Evolutionary conservation across 768 basidiomycete species (phyloP).

Genomic region (Suillus placidus): DNA sequence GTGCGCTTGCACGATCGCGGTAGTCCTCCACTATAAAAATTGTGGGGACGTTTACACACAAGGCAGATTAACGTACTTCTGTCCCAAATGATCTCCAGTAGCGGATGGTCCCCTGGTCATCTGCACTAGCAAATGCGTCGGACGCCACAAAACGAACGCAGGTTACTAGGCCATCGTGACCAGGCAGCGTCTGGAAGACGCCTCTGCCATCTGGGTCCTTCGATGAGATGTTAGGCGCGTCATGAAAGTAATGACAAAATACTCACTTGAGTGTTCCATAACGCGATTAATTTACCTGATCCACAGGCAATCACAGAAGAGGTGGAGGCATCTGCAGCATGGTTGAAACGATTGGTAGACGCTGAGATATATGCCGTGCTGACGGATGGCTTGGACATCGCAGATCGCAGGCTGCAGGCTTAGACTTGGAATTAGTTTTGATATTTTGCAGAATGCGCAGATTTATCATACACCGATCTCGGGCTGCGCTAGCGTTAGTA

Average conservation of each 20-base stretch:
- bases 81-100: constrained; percentile 55
- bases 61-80: constrained; percentile 26
- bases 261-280: constrained; percentile 61
- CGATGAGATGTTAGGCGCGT: constrained; percentile 12
- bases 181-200: constrained; percentile 70
- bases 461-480: background rate
- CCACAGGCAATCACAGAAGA: constrained; percentile 56
- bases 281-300: constrained; percentile 53
- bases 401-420: background rate
- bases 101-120: constrained; percentile 69
- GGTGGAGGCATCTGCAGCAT: constrained; percentile 40
- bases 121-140: constrained; percentile 64
- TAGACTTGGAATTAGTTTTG: background rate
- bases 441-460: background rate
- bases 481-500: background rate
- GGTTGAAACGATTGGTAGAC: constrained; percentile 48
- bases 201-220: constrained; percentile 57
- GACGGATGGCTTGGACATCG: constrained; percentile 5
- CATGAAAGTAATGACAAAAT: background rate
- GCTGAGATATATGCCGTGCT: constrained; percentile 48
- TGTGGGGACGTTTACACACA: constrained; percentile 17
- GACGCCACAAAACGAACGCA: constrained; percentile 68
- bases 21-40: constrained; percentile 57
- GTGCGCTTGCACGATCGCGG: constrained; percentile 59
- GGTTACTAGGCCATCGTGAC: constrained; percentile 75